Conservation (phyloP, 2,329 filamentous ascomycete genomes). For the Trichophyton benhamiae region DNA sequence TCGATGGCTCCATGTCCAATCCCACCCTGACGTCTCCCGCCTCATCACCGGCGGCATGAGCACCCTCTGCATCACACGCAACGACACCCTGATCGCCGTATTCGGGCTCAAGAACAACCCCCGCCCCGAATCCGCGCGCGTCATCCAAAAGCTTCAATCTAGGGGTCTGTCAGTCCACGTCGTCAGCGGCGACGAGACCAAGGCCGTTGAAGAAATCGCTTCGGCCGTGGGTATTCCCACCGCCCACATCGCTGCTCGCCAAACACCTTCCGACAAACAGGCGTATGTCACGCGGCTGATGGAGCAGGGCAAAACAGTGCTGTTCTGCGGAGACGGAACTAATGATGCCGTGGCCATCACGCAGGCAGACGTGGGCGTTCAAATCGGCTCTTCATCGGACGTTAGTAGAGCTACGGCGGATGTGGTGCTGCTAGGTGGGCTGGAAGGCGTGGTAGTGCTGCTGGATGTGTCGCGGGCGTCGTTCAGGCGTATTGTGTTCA, state of each 20-base stretch:
- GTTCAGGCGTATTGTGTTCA: slow-evolving; percentile 46
- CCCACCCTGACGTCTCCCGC: slow-evolving; percentile 21
- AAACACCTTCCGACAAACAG: slow-evolving; percentile 44
- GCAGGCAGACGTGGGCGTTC: slow-evolving; percentile 57
- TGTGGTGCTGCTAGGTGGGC: slow-evolving; percentile 50
- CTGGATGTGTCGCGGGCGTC: slow-evolving; percentile 42
- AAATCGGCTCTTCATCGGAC: slow-evolving; percentile 52
- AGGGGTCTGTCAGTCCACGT: slow-evolving; percentile 43
- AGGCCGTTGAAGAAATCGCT: slow-evolving; percentile 40
- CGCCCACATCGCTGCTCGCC: slow-evolving; percentile 32
- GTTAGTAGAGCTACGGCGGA: slow-evolving; percentile 57
- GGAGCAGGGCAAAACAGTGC: slow-evolving; percentile 31
- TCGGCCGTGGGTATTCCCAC: slow-evolving; percentile 28
- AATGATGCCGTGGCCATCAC: slow-evolving; percentile 66
- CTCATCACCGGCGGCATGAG: slow-evolving; percentile 34
- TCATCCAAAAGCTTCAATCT: slow-evolving; percentile 39
- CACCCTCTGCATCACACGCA: slow-evolving; percentile 46
- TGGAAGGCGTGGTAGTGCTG: slow-evolving; percentile 46
- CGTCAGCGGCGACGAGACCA: slow-evolving; percentile 45
- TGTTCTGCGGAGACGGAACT: slow-evolving; percentile 68
- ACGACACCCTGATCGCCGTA: slow-evolving; percentile 32
- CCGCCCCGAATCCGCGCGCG: slow-evolving; percentile 39
- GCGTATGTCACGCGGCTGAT: slow-evolving; percentile 37
- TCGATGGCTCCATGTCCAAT: slow-evolving; percentile 26
- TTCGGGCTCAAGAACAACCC: slow-evolving; percentile 41